These are phyloP conservation scores for Sungouiella thailandica DNA, from an alignment of 805 yeast genomes.

Conservation along the genomic window DNA sequence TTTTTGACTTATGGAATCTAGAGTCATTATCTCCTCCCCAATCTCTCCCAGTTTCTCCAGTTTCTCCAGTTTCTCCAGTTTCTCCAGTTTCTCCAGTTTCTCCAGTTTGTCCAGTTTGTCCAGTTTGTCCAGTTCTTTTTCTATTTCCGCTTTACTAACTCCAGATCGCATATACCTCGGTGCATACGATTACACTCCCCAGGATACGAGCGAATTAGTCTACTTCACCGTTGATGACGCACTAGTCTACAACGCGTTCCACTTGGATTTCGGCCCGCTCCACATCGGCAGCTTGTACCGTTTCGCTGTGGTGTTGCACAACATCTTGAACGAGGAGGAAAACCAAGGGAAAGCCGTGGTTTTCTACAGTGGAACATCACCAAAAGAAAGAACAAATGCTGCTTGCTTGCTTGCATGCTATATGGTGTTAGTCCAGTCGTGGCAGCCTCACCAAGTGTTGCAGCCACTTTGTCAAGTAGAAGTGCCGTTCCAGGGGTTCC, in stretches of 20 bases:
- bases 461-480: constrained; percentile 91
- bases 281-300: constrained; percentile 91
- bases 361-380: constrained; percentile 77
- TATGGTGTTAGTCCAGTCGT: constrained; percentile 89
- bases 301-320: constrained; percentile 92
- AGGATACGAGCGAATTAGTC: constrained; percentile 68
- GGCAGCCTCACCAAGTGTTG: constrained; percentile 97
- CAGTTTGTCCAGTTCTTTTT: background rate
- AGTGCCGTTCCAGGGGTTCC: constrained; percentile 90
- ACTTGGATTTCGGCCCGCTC: constrained; percentile 93
- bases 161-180: constrained; percentile 77
- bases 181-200: constrained; percentile 77
- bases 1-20: too few species aligned
- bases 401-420: constrained; percentile 93
- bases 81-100: too few species aligned
- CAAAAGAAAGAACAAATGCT: constrained; percentile 84
- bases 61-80: too few species aligned
- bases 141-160: constrained; percentile 20
- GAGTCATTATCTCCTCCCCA: too few species aligned
- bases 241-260: constrained; percentile 90
- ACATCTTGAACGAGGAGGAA: constrained; percentile 77
- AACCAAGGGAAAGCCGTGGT: constrained; percentile 88
- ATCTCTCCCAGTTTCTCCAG: too few species aligned
- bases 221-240: constrained; percentile 92
- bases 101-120: background rate